Base-by-base conservation (phyloP, 2,329 filamentous ascomycete genomes). In the Diaporthe nobilis region DNA sequence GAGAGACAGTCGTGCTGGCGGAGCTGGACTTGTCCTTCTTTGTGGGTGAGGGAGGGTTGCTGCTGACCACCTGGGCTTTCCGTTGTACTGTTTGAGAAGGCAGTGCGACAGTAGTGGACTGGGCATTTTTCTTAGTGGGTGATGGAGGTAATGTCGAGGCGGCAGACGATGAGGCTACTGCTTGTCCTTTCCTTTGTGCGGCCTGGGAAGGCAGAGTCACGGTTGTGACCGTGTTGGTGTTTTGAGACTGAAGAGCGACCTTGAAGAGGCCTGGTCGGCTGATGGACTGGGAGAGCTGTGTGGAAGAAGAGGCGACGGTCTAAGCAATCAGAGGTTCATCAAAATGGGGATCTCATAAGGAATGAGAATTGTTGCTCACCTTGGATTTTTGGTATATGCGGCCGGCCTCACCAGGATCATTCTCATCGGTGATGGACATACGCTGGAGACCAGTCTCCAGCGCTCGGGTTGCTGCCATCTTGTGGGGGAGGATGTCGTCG, bases 381-480 rank as follows among this genome's bases (percentile, higher is more conserved):
- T 98, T 98, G 77, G 91, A 85, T 85, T 97, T 98, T 79, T 91
- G 88, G 83, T 94, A 92, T 37, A 83, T 78, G 77, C 88, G 88
- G 74, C 85, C 85, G 77, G 86, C 87, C 78, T 91, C 88, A 73
- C 86, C 86, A 44, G 87, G 85, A 76, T 95, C 93, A 82, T 96
- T 97, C 85, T 98, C 96, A 82, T 98, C 96, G 80, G 94, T 93
- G 77, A 98, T 94, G 28, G 94, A 93, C 86, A 98, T 91, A 85
- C 93, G 93, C 91, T 98, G 95, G 82, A 98, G 95, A 81, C 94
- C 94, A 85, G 94, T 89, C 86, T 98, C 96, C 63, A 98, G 89
- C 71, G 91, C 92, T 80, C 94, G 91, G 76, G 94, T 91, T 78
- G 96, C 67, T 25, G 73, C 91, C 94, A 96, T 92, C 76, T 77